phyloP scores from a whole-genome alignment of 352 stramenopile species.

The Peronospora belbahrii region DNA sequence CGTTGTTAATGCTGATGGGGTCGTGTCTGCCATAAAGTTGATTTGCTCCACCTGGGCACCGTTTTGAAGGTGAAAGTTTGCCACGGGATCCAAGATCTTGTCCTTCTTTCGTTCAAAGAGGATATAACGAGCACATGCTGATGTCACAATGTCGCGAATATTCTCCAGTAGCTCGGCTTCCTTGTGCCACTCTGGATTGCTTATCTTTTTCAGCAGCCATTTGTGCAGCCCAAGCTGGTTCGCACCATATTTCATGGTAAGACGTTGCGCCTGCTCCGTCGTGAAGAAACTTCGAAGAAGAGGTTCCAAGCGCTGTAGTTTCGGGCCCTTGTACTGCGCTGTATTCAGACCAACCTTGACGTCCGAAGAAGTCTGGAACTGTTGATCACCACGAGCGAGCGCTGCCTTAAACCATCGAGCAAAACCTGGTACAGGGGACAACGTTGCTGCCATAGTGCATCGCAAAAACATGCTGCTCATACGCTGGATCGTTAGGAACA shows the following conservation, averaged over 20 bases:
- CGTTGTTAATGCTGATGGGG: slow-evolving; percentile 30
- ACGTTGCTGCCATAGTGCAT: slow-evolving; percentile 57
- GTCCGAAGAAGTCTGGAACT: slow-evolving; percentile 12
- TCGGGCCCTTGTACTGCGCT: slow-evolving; percentile 3
- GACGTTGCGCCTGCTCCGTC: slow-evolving; percentile 32
- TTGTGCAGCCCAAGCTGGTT: slow-evolving; percentile 48
- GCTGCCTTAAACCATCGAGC: slow-evolving; percentile 50
- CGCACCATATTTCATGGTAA: slow-evolving; percentile 56
- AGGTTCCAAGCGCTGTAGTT: slow-evolving; percentile 15
- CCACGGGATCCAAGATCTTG: slow-evolving; percentile 76
- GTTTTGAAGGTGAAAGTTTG: slow-evolving; percentile 84
- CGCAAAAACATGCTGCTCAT: slow-evolving; percentile 58
- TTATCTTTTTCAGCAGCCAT: slow-evolving; percentile 61
- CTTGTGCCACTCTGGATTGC: slow-evolving; percentile 36
- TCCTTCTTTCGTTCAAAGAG: slow-evolving; percentile 68
- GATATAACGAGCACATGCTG: slow-evolving; percentile 67
- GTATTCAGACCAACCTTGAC: slow-evolving; percentile 16
- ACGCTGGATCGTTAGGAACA: slow-evolving; percentile 78
- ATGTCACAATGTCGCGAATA: slow-evolving; percentile 43
- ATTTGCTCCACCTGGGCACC: slow-evolving; percentile 80
- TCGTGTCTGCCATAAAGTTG: slow-evolving; percentile 73
- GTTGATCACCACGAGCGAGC: slow-evolving; percentile 25
- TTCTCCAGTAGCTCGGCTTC: slow-evolving; percentile 40
- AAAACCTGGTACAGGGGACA: slow-evolving; percentile 77
- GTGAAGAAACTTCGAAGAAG: slow-evolving; percentile 45